Percentiles rank a stretch among this genome's conserved stretches.
phyloP scores from a whole-genome alignment of 148 eudicot genomes.

The Talinum fruticosum region DNA sequence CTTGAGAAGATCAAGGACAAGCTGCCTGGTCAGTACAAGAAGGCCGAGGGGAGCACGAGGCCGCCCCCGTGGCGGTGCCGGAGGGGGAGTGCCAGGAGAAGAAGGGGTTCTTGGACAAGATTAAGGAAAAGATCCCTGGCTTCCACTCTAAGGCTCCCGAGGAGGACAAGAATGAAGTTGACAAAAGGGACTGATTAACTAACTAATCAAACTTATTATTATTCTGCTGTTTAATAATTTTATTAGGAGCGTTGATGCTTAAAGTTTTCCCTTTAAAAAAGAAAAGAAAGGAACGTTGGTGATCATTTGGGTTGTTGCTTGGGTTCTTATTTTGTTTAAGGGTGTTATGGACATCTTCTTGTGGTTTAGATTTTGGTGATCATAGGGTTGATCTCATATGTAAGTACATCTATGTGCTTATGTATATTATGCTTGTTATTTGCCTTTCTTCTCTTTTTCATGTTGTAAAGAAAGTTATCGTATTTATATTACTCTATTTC shows the following conservation, averaged over 20 bases:
- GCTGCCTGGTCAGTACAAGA: constrained; percentile 48
- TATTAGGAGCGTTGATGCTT: background rate
- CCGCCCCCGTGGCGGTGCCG: background rate
- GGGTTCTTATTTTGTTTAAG: too few species aligned
- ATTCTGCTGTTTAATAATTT: background rate
- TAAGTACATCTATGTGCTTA: background rate
- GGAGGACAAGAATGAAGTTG: constrained; percentile 37
- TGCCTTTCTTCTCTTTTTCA: too few species aligned
- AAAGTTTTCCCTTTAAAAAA: too few species aligned
- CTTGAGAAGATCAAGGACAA: constrained; percentile 54
- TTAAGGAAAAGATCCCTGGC: constrained; percentile 64
- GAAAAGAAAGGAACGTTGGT: background rate
- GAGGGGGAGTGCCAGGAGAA: constrained; percentile 40
- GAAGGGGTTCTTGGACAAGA: constrained; percentile 61
- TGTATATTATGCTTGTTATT: background rate
- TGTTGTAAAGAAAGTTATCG: background rate
- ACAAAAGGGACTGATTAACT: constrained; percentile 11
- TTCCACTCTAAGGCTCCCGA: constrained; percentile 34
- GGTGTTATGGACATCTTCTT: too few species aligned
- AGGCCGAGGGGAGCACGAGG: constrained; percentile 23
- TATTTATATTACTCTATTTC: too few species aligned
- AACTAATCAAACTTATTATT: background rate
- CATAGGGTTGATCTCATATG: too few species aligned
- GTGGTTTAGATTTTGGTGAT: too few species aligned
- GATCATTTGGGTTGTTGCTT: too few species aligned